Percentiles rank a stretch among this genome's conserved stretches.
phyloP scores from a whole-genome alignment of 1,139 yeast genomes.

The Saccharomyces hybrid region DNA sequence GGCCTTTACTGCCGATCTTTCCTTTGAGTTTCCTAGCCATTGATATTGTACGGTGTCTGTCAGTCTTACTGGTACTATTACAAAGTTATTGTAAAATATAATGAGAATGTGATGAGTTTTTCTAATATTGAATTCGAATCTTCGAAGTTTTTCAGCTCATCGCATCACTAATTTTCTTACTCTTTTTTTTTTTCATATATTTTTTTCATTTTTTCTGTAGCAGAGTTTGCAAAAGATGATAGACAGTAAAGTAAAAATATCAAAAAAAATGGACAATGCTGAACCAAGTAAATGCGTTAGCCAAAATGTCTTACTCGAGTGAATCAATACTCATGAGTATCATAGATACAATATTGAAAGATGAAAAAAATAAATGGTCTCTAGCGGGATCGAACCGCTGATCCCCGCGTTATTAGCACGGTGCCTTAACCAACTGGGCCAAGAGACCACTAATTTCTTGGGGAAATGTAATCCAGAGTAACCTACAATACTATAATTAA shows the following conservation, averaged over 20 bases:
- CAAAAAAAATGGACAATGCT: neutral
- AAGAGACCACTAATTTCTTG: slow-evolving; percentile 21
- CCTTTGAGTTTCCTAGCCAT: slow-evolving; percentile 32
- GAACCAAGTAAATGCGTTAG: neutral
- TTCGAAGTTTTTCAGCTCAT: neutral
- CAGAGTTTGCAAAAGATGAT: neutral
- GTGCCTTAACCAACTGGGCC: slow-evolving; percentile 34
- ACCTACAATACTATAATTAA: neutral
- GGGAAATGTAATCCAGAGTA: neutral
- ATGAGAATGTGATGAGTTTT: neutral
- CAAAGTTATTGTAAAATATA: neutral
- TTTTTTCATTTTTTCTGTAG: neutral
- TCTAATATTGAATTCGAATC: neutral
- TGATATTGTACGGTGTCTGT: neutral
- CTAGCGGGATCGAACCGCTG: slow-evolving; percentile 34
- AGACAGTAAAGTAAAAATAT: neutral
- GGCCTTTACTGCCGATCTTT: slow-evolving; percentile 37
- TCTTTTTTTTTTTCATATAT: neutral
- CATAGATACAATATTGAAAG: neutral
- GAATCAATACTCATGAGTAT: neutral
- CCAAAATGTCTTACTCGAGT: neutral
- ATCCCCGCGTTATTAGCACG: slow-evolving; percentile 30
- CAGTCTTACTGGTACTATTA: neutral
- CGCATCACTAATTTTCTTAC: neutral
- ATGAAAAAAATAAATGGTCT: slow-evolving; percentile 21